Evolutionary conservation across 768 basidiomycete species (phyloP), one percentile per base, ranked within the genome.

Genomic region (Termitomyces sp.): DNA sequence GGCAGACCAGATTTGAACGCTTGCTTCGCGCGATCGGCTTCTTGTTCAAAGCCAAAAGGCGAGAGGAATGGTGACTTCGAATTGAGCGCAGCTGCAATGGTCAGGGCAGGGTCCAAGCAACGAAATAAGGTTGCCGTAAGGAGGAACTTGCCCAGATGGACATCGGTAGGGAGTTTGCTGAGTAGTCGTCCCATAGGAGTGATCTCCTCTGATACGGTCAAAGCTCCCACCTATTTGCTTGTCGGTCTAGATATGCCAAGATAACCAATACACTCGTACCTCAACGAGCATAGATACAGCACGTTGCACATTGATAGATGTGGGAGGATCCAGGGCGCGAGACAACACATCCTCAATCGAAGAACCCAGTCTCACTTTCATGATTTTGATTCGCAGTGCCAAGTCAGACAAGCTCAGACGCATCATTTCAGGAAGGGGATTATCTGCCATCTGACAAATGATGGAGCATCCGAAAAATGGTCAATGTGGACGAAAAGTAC

Each of bases 71-170:
- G 96, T 1, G 91, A 92, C 70, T 98, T 98, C 0, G 92, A 88
- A 67, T 91, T 95, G 42, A 98, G 75, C 1, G 91, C 84, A 6
- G 96, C 96, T 16, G 93, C 94, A 58, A 99, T 94, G 5, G 96
- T 97, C 50, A 99, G 77, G n/a, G 94, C 96, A 1, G 95, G 92
- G 71, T 98, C 96, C 60, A 98, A 74, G 68, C 96, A 98, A 46
- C 85, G 83, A 69, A 98, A 91, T 39, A 94, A 69, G 2, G 88
- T 86, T 5, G 94, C 88, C 26, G 86, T 83, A 42, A 98, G 77
- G 16, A 98, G 77, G 68, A 98, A 90, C 75, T 98, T 97, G 39
- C 94, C 95, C 4, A 97, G 82, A 68, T 98, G 93, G 16, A 98
- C 95, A 67, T 99, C 96, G 47, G 94, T 92, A 0, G 96, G 96